A percentile compares a stretch with the other conserved stretches of the same genome.
phyloP scores from a whole-genome alignment of 345 rosid species.

The Erucastrum elatum region DNA sequence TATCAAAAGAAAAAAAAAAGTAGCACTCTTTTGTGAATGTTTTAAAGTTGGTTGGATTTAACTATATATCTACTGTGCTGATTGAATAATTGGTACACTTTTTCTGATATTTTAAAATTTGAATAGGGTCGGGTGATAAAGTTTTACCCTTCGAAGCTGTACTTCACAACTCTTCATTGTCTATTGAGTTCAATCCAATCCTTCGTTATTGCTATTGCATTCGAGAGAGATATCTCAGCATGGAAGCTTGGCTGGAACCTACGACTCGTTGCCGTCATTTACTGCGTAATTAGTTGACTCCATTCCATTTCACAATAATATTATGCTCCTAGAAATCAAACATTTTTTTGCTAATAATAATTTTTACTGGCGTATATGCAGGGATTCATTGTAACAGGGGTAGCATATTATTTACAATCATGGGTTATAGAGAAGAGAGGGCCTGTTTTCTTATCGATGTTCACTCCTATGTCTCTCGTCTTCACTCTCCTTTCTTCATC shows the following conservation, averaged over 20 bases:
- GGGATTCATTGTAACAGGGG: conserved; percentile 90
- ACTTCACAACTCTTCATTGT: conserved; percentile 76
- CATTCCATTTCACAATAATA: background rate
- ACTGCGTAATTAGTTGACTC: conserved; percentile 57
- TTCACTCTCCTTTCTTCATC: conserved; percentile 69
- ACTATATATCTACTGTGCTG: background rate
- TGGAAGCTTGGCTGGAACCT: conserved; percentile 89
- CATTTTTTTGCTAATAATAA: no score
- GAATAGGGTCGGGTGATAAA: conserved; percentile 60
- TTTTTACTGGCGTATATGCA: conserved; percentile 21
- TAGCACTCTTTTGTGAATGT: background rate
- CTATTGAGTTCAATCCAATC: conserved; percentile 74
- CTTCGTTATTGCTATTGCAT: conserved; percentile 65
- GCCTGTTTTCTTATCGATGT: conserved; percentile 88
- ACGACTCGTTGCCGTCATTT: conserved; percentile 69
- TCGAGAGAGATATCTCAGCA: conserved; percentile 64
- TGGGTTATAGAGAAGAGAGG: conserved; percentile 93
- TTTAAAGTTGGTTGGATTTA: background rate
- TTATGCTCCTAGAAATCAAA: no score
- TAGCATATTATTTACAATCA: conserved; percentile 80
- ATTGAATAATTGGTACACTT: background rate
- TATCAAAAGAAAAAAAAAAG: background rate
- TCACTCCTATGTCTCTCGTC: conserved; percentile 69
- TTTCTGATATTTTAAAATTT: background rate
- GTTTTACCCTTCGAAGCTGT: conserved; percentile 78